Base-by-base conservation (phyloP, 768 basidiomycete species). In the Boletus tomentosulus region DNA sequence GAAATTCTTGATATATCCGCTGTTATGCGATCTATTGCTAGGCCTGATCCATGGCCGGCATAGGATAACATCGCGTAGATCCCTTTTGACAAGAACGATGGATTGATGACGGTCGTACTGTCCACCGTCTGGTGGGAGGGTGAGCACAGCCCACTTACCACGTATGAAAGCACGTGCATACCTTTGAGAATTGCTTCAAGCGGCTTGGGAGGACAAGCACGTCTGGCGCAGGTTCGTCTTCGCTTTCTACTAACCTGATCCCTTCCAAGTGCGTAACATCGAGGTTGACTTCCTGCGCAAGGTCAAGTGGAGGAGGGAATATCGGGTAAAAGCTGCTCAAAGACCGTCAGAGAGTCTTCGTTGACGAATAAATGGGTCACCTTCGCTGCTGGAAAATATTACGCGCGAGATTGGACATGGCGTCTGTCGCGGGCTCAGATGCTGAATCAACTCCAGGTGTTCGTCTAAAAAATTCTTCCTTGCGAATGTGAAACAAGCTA, bases 171-270 rank as follows among this genome's bases (percentile, higher is more conserved):
- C 13, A 25, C 42, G 42, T 60, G 59, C 76, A 38, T 24, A 92
- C 94, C 81, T 93, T 96, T 16, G 83, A 78, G 66, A 98, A 98
- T 19, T 94, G 87, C 70, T 91, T 94, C 49, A 98, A 75, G 47
- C 85, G 79, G 68, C 93, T 95, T 0, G 97, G 93, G 1, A 95
- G 65, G 44, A 99, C 81, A 41, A 98, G 74, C 4, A 98, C 81
- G 65, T 96, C 89, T 1, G 93, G 95, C 0, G 83, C 84, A 48
- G 71, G 73, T 28, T 78, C 78, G 5, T 78, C 64, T 8, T 53
- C 61, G 4, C 55, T 64, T 15, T 67, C 69, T 12, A 67, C 57
- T 4, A 76, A 51, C 30, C 57, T 73, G 45, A 86, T 69, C 24
- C 77, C 69, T 6, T 78, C 72, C 33, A 79, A 80, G 71, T 98